phyloP scores from a whole-genome alignment of 345 rosid genomes.

The Linum usitatissimum region DNA sequence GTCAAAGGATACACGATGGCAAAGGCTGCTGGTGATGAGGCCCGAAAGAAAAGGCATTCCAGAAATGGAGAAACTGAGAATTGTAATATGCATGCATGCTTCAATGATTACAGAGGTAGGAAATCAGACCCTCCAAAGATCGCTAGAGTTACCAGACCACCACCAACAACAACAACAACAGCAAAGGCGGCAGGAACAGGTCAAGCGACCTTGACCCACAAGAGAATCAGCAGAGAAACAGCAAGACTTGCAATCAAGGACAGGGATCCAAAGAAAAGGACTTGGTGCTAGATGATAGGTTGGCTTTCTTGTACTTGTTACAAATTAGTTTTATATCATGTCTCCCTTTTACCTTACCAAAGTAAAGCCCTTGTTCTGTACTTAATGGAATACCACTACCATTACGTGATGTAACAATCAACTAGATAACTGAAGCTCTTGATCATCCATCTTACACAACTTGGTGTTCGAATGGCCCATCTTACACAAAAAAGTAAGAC shows the following conservation, averaged over 20 bases:
- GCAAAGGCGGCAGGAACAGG: conserved; percentile 31
- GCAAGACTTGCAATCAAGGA: conserved; percentile 40
- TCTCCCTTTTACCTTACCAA: too few species aligned
- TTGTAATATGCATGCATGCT: conserved; percentile 22
- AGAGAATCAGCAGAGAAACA: conserved; percentile 47
- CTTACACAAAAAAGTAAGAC: too few species aligned
- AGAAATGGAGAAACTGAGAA: conserved; percentile 77
- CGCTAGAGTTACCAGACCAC: conserved; percentile 38
- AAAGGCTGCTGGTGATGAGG: conserved; percentile 25
- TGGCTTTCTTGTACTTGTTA: background rate
- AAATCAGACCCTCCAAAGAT: conserved; percentile 75
- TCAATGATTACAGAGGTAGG: conserved; percentile 45
- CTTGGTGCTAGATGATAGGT: conserved; percentile 31
- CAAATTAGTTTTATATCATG: too few species aligned
- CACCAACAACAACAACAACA: conserved; percentile 7
- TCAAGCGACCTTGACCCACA: conserved; percentile 34
- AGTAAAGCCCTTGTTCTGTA: too few species aligned
- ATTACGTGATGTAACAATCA: too few species aligned
- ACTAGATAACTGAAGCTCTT: too few species aligned
- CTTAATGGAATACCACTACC: too few species aligned
- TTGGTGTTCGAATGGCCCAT: too few species aligned
- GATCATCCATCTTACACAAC: too few species aligned
- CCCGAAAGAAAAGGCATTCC: conserved; percentile 53
- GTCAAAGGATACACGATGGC: conserved; percentile 25
- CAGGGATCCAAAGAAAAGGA: conserved; percentile 41